A percentile compares a stretch with the other conserved stretches of the same genome.
phyloP scores from a whole-genome alignment of 2,329 filamentous ascomycete species.

The Alternaria metachromatica region DNA sequence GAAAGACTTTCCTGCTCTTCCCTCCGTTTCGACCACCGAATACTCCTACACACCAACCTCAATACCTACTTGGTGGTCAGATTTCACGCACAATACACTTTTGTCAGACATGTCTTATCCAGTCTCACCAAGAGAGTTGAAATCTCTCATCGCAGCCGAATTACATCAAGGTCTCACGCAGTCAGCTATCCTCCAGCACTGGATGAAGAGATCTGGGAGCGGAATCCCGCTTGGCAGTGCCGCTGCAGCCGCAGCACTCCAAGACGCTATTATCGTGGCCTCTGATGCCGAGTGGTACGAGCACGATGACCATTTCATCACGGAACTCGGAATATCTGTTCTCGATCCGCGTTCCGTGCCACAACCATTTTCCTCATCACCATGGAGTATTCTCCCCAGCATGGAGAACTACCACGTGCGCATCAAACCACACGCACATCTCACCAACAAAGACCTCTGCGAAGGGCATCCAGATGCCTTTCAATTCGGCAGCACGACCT shows the following conservation, averaged over 20 bases:
- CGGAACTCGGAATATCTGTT: constrained; percentile 24
- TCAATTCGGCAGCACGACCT: constrained; percentile 24
- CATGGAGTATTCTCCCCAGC: neutral
- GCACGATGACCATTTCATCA: constrained; percentile 12
- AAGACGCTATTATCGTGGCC: constrained; percentile 19
- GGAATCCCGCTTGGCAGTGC: neutral
- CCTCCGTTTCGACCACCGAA: neutral
- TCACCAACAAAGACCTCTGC: constrained; percentile 20
- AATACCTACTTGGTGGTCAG: neutral
- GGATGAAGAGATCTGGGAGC: neutral
- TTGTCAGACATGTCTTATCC: neutral
- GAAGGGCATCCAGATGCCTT: constrained; percentile 18
- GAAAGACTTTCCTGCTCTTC: neutral
- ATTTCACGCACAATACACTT: neutral
- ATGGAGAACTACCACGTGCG: constrained; percentile 19
- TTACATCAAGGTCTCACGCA: neutral
- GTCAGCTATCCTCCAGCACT: constrained; percentile 1
- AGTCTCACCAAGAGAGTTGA: neutral
- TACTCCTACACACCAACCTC: neutral
- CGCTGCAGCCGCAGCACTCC: neutral
- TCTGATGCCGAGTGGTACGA: constrained; percentile 29
- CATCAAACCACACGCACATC: constrained; percentile 22
- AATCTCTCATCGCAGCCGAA: neutral
- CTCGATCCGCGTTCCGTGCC: constrained; percentile 3
- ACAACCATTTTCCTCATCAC: neutral